phyloP scores from a whole-genome alignment of 2,329 filamentous ascomycete genomes.

The Diaporthe capsici region DNA sequence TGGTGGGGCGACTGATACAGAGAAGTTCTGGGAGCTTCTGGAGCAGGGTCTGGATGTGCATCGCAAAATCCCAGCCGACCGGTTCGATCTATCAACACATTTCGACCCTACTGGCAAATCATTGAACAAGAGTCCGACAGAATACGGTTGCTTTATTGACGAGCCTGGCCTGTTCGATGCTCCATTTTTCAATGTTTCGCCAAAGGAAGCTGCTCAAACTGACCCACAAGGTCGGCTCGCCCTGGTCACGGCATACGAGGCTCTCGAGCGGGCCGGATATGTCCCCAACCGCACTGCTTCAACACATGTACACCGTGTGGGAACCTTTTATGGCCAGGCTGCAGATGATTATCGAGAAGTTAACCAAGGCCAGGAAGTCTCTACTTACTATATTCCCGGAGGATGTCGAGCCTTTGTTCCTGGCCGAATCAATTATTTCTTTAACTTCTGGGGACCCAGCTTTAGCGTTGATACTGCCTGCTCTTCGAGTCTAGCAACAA shows the following conservation, averaged over 20 bases:
- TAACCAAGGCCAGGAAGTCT: constrained; percentile 61
- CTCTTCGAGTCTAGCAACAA: constrained; percentile 52
- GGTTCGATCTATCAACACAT: constrained; percentile 42
- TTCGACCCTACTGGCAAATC: constrained; percentile 41
- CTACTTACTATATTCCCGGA: constrained; percentile 44
- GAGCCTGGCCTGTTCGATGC: constrained; percentile 35
- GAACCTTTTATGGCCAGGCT: constrained; percentile 75
- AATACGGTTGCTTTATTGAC: constrained; percentile 46
- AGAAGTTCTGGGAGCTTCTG: constrained; percentile 23
- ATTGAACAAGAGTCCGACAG: constrained; percentile 74
- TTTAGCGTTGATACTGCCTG: constrained; percentile 57
- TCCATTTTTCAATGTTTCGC: constrained; percentile 39
- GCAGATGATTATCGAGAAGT: constrained; percentile 69
- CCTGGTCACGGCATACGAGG: constrained; percentile 33
- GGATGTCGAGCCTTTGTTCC: constrained; percentile 50
- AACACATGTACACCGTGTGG: constrained; percentile 62
- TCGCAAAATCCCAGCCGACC: constrained; percentile 10
- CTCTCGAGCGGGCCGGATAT: constrained; percentile 61
- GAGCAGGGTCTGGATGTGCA: constrained; percentile 46
- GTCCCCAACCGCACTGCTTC: constrained; percentile 44
- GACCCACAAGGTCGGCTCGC: constrained; percentile 35
- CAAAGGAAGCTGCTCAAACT: constrained; percentile 25
- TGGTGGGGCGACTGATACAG: not conserved
- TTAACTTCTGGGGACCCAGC: constrained; percentile 51
- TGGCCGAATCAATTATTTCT: constrained; percentile 54